Base-by-base conservation (phyloP, 805 yeast genomes). In the Ogataea nonfermentans region DNA sequence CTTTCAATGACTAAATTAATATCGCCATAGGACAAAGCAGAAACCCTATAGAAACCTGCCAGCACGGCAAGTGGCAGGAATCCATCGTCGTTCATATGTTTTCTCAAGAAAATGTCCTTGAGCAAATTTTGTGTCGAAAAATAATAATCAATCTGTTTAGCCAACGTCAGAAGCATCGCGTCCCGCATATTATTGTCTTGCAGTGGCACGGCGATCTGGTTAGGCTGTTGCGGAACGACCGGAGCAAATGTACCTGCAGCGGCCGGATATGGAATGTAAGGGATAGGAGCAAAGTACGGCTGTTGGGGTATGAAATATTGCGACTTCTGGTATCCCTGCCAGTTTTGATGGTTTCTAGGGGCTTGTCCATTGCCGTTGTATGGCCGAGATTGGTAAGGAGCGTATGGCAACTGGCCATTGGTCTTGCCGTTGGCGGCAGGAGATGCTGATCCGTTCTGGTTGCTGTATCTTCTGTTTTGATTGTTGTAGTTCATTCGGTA, bases 101-200 rank as follows among this genome's bases (percentile, higher is more conserved):
- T 75, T 63, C 96, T 79, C 64, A 93, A 71, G 59, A 67, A 91
- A 36, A 81, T 68, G 66, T 93, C 99, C 65, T 88, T 85, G 52
- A 83, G 70, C 64, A 93, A 72, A 64, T 93, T 93, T 53, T 88
- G 95, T 35, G 81, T 71, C 22, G 95, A 82, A 67, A 93, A 85
- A 64, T 93, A 93, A 70, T 93, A 93, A 59, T 87, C 93, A 37
- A 91, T 69, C 70, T 90, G 98, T 62, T 60, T 62, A 6, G 74
- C 55, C 26, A 60, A 46, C 14, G 53, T 49, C 11, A 43, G 40
- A 6, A 47, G 40, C 43, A 56, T 53, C 5, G 38, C 38, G 4
- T 53, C 58, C 37, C 46, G 40, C 19, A 53, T 47, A 30, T 40
- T 41, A 17, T 43, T 29, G 35, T 49, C 51, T 38, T 48, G 57